phyloP scores from a whole-genome alignment of 441 rosid species.

The Euphorbia celastroides region DNA sequence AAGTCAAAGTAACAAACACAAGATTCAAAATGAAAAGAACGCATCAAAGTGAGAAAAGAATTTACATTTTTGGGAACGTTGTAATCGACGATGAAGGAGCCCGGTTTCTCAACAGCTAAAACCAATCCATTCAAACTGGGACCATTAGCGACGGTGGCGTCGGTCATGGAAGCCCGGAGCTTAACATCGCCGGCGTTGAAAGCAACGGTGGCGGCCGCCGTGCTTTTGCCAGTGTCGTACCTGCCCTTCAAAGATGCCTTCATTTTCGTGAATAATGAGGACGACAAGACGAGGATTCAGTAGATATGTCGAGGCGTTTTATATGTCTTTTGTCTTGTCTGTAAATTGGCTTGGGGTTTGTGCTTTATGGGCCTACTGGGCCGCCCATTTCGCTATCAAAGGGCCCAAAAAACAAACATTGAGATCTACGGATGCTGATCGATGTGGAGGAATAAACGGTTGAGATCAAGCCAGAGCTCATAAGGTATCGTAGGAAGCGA shows the following conservation, averaged over 20 bases:
- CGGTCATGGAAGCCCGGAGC: conserved; percentile 79
- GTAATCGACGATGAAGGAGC: conserved; percentile 76
- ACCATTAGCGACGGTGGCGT: conserved; percentile 72
- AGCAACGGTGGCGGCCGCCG: conserved; percentile 48
- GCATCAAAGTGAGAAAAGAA: neutral
- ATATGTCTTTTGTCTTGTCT: conserved; percentile 4
- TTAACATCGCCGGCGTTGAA: conserved; percentile 63
- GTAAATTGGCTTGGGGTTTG: neutral
- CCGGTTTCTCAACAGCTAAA: conserved; percentile 77
- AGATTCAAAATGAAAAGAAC: neutral
- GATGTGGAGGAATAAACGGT: neutral
- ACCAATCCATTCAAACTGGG: conserved; percentile 74
- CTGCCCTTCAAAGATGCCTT: conserved; percentile 82
- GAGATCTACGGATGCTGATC: neutral
- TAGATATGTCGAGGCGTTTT: conserved; percentile 10
- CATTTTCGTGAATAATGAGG: conserved; percentile 24
- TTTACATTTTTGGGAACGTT: conserved; percentile 75
- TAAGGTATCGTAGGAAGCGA: neutral
- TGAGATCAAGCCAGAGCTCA: too few species aligned
- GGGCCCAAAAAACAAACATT: too few species aligned
- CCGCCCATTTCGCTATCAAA: neutral
- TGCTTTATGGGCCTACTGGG: neutral
- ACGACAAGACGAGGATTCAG: conserved; percentile 15
- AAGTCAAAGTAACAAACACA: neutral
- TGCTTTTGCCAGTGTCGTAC: conserved; percentile 53